Conservation (phyloP, 192 early-diverging fungal species). For the Backusella macrospora region DNA sequence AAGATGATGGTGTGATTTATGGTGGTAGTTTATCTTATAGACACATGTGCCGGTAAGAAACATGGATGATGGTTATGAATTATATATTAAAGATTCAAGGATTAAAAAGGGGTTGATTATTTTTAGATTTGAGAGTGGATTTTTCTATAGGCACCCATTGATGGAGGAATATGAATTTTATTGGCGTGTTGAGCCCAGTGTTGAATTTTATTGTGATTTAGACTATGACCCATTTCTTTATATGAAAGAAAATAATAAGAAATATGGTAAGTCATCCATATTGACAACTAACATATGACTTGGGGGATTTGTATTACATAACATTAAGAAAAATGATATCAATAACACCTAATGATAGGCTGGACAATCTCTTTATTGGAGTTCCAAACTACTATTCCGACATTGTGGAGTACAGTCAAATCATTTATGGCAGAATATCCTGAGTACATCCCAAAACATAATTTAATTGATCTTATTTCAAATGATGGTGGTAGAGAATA, state of each 20-base stretch:
- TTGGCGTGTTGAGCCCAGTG: conserved; percentile 86
- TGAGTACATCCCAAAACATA: conserved; percentile 52
- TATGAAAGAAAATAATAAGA: conserved; percentile 73
- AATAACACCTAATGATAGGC: conserved; percentile 1
- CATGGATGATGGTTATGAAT: too few relatives aligned
- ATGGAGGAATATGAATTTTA: conserved; percentile 74
- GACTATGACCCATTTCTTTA: conserved; percentile 78
- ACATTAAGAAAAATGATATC: not conserved
- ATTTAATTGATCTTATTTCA: conserved; percentile 46
- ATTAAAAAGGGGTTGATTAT: not conserved
- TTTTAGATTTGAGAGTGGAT: conserved; percentile 66
- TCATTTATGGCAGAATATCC: conserved; percentile 56
- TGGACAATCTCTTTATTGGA: conserved; percentile 71
- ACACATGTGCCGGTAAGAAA: conserved; percentile 65
- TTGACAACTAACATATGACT: conserved; percentile 29
- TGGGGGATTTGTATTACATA: not conserved
- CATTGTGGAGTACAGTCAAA: conserved; percentile 70
- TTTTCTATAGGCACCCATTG: conserved; percentile 75
- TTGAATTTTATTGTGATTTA: conserved; percentile 80
- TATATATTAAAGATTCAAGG: too few relatives aligned
- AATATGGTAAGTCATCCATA: conserved; percentile 59
- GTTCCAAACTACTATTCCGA: conserved; percentile 64
- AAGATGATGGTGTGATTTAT: conserved; percentile 59
- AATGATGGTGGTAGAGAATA: conserved; percentile 62
- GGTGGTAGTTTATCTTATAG: conserved; percentile 64